These are phyloP conservation scores for Gleditsia sinensis DNA, from an alignment of 306 rosid species.

Conservation along the genomic window DNA sequence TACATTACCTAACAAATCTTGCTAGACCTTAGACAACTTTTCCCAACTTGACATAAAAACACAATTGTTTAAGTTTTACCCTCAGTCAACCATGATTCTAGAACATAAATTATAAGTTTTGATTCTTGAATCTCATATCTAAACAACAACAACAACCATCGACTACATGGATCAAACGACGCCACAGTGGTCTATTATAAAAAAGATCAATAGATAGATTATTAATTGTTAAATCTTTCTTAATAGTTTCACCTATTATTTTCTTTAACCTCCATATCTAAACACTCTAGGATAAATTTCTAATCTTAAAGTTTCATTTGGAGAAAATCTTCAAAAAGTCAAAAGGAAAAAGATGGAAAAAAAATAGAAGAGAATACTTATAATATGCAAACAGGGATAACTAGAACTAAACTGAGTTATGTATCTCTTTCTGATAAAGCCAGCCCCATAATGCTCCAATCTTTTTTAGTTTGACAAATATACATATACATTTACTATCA, in stretches of 20 bases:
- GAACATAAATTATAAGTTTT: neutral
- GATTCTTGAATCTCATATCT: neutral
- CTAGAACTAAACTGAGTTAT: constrained; percentile 12
- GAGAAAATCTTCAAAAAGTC: constrained; percentile 10
- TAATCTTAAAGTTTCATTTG: constrained; percentile 16
- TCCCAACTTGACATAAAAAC: neutral
- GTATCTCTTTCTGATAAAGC: constrained; percentile 4
- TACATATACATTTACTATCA: neutral
- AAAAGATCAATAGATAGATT: too few species aligned
- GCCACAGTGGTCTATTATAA: too few species aligned
- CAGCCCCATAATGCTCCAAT: constrained; percentile 18
- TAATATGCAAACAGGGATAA: constrained; percentile 21
- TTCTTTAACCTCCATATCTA: too few species aligned
- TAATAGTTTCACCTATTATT: too few species aligned
- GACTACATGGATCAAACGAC: too few species aligned
- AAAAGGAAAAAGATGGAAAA: neutral
- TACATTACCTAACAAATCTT: neutral
- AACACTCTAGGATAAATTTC: neutral
- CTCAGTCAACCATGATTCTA: neutral
- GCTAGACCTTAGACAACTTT: neutral
- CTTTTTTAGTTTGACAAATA: constrained; percentile 14
- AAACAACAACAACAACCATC: too few species aligned
- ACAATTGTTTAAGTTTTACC: neutral
- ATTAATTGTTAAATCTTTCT: too few species aligned
- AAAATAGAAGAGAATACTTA: neutral